phyloP scores from a whole-genome alignment of 805 yeast genomes.

The Lipomyces mesembrius region DNA sequence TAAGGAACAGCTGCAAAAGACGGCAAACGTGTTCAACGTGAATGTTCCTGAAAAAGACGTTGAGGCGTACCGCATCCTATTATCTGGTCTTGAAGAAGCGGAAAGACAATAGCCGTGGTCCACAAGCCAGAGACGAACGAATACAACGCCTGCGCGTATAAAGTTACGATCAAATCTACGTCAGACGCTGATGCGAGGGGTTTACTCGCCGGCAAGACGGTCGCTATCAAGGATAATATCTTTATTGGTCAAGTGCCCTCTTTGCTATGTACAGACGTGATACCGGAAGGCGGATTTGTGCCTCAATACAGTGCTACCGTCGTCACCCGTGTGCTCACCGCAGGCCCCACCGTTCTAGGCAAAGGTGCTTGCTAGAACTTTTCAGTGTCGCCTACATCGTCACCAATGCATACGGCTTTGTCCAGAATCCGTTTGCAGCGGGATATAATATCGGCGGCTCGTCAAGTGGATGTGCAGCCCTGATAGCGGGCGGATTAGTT shows the following conservation, averaged over 20 bases:
- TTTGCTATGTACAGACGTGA: conserved; percentile 48
- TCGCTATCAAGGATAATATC: conserved; percentile 48
- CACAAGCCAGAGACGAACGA: conserved; percentile 44
- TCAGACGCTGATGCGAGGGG: conserved; percentile 37
- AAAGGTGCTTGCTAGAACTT: too few species aligned
- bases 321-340: too few species aligned
- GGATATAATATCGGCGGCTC: too few species aligned
- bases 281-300: conserved; percentile 41
- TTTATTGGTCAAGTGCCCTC: conserved; percentile 48
- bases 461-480: too few species aligned
- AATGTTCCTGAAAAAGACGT: conserved; percentile 27
- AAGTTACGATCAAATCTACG: conserved; percentile 43
- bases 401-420: too few species aligned
- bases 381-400: too few species aligned
- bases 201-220: conserved; percentile 42
- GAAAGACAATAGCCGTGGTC: conserved; percentile 28
- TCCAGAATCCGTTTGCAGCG: too few species aligned
- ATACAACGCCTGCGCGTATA: conserved; percentile 46
- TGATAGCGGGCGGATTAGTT: too few species aligned
- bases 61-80: conserved; percentile 27
- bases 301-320: conserved; percentile 34
- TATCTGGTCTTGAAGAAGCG: conserved; percentile 32
- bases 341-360: too few species aligned
- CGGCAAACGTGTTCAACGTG: conserved; percentile 21
- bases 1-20: conserved; percentile 20